A percentile compares a stretch with the other conserved stretches of the same genome.
These are phyloP conservation scores for Apiospora aurea DNA, from an alignment of 2,329 filamentous ascomycete species.

Conservation along the genomic window DNA sequence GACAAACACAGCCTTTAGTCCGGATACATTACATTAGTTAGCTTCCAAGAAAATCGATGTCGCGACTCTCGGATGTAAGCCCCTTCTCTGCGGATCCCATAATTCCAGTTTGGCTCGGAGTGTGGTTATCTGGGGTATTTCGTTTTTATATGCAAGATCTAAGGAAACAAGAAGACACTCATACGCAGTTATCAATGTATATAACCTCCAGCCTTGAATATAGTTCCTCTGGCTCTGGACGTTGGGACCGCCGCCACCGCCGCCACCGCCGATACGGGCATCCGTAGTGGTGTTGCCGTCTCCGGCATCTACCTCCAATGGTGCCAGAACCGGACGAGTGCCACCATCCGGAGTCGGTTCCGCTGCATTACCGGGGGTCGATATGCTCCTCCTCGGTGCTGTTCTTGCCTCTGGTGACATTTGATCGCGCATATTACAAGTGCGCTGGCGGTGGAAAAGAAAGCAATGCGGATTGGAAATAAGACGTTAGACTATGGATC, in stretches of 20 bases:
- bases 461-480: neutral
- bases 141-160: neutral
- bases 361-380: neutral
- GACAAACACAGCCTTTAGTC: constrained; percentile 32
- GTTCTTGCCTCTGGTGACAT: neutral
- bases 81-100: neutral
- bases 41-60: neutral
- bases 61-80: neutral
- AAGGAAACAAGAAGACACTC: neutral
- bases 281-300: neutral
- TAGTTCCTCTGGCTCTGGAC: neutral
- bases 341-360: neutral
- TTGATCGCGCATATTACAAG: neutral
- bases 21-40: constrained; percentile 6
- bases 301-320: neutral
- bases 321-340: neutral
- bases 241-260: neutral
- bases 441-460: neutral
- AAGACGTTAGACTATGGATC: neutral
- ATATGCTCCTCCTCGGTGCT: neutral
- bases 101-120: neutral
- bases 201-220: constrained; percentile 9
- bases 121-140: neutral
- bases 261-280: neutral
- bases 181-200: constrained; percentile 29